Evolutionary conservation across 2,329 filamentous ascomycete species (phyloP).

Genomic region (Catunica adiposa): DNA sequence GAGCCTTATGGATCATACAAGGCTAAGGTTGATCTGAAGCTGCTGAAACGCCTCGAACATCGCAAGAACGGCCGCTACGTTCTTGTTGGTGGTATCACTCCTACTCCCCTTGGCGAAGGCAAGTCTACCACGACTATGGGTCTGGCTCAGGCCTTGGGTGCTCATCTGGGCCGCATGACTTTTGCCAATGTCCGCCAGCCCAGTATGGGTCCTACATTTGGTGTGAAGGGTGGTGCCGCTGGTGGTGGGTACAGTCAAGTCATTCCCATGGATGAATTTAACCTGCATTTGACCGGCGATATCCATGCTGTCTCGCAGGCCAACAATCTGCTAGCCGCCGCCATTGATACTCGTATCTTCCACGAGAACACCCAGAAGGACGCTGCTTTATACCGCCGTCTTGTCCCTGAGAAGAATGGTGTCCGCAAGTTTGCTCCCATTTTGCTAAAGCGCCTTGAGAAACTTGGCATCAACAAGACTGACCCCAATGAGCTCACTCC

Average conservation of each 20-base stretch:
- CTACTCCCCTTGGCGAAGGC: conserved; percentile 88
- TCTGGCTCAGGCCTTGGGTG: conserved; percentile 79
- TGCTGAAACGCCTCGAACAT: conserved; percentile 72
- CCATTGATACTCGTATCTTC: conserved; percentile 96
- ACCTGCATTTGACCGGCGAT: conserved; percentile 90
- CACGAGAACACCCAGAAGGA: conserved; percentile 94
- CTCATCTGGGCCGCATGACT: conserved; percentile 68
- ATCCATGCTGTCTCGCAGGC: conserved; percentile 95
- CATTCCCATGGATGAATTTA: conserved; percentile 99
- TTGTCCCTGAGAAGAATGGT: conserved; percentile 82
- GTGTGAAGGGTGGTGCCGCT: conserved; percentile 95
- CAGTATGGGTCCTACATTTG: conserved; percentile 93
- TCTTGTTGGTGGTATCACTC: conserved; percentile 87
- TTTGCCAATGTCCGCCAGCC: conserved; percentile 97
- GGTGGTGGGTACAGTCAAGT: conserved; percentile 98
- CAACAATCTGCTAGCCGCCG: conserved; percentile 90
- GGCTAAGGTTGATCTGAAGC: conserved; percentile 74
- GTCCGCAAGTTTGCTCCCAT: conserved; percentile 72
- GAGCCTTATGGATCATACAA: conserved; percentile 93
- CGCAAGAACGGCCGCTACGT: conserved; percentile 81
- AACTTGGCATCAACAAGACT: conserved; percentile 90
- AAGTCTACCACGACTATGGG: conserved; percentile 98
- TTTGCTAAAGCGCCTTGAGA: conserved; percentile 87
- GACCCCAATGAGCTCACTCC: conserved; percentile 78
- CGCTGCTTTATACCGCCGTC: conserved; percentile 65